phyloP scores from a whole-genome alignment of 2,329 filamentous ascomycete species.

The Podosphaera aphanis region DNA sequence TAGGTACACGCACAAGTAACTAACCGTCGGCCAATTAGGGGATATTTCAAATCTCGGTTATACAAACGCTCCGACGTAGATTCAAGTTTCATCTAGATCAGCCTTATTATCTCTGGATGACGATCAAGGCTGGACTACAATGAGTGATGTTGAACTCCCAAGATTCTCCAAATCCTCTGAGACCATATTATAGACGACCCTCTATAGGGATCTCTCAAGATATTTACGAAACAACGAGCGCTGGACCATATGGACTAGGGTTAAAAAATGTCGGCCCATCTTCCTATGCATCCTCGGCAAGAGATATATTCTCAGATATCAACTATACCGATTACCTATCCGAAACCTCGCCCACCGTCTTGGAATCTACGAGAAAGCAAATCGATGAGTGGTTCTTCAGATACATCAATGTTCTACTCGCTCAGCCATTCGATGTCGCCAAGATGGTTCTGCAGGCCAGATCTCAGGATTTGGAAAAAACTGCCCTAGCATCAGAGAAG shows the following conservation, averaged over 20 bases:
- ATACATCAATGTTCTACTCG: conserved; percentile 69
- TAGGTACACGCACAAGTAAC: too few species aligned
- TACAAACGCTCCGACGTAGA: too few species aligned
- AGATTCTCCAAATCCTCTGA: conserved; percentile 32
- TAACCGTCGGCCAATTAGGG: too few species aligned
- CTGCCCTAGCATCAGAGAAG: conserved; percentile 6
- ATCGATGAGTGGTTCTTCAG: conserved; percentile 76
- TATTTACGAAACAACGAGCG: conserved; percentile 16
- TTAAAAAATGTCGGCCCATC: conserved; percentile 18
- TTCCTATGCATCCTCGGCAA: conserved; percentile 41
- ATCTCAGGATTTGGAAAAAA: conserved; percentile 20
- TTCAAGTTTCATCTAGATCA: too few species aligned
- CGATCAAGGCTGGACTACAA: too few species aligned
- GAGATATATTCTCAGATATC: conserved; percentile 70
- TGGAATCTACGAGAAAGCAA: conserved; percentile 52
- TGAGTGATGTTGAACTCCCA: conserved; percentile 10
- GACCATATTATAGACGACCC: conserved; percentile 39
- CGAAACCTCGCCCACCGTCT: conserved; percentile 49
- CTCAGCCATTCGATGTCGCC: conserved; percentile 91
- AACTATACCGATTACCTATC: conserved; percentile 77
- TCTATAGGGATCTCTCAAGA: conserved; percentile 35
- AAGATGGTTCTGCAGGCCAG: conserved; percentile 76
- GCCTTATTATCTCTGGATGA: conserved; percentile 1
- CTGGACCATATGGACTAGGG: conserved; percentile 13
- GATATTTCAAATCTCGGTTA: conserved; percentile 4